phyloP scores from a whole-genome alignment of 2,329 filamentous ascomycete species.

The Podosphaera leucotricha region DNA sequence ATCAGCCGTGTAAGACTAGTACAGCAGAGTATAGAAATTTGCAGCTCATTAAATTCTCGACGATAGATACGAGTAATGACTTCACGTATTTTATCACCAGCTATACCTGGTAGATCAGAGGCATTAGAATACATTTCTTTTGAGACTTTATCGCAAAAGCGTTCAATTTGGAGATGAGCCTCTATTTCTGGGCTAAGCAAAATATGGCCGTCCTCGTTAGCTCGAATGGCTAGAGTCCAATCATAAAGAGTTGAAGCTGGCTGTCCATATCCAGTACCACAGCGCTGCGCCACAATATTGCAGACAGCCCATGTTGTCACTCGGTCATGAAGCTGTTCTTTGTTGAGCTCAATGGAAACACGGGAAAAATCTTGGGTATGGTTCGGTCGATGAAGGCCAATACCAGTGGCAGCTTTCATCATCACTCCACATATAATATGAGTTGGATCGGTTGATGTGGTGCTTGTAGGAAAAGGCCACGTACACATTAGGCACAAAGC shows the following conservation, averaged over 20 bases:
- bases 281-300: conserved; percentile 61
- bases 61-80: conserved; percentile 44
- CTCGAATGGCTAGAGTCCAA: conserved; percentile 41
- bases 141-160: conserved; percentile 55
- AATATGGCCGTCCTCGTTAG: conserved; percentile 34
- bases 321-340: conserved; percentile 56
- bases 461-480: conserved; percentile 66
- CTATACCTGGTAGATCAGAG: conserved; percentile 45
- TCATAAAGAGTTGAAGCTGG: conserved; percentile 58
- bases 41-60: conserved; percentile 38
- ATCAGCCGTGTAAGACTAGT: conserved; percentile 31
- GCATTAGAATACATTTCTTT: conserved; percentile 61
- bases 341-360: conserved; percentile 49
- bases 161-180: conserved; percentile 44
- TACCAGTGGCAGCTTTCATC: conserved; percentile 72
- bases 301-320: conserved; percentile 66
- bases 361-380: conserved; percentile 67
- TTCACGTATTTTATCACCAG: conserved; percentile 40
- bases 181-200: conserved; percentile 35
- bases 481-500: conserved; percentile 58
- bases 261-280: conserved; percentile 66
- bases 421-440: conserved; percentile 58
- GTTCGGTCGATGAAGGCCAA: conserved; percentile 58
- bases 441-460: conserved; percentile 55
- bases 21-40: conserved; percentile 32